Percentiles rank a stretch among this genome's conserved stretches.
These are phyloP conservation scores for Ogataea dorogensis DNA, from an alignment of 805 yeast species.

Conservation along the genomic window DNA sequence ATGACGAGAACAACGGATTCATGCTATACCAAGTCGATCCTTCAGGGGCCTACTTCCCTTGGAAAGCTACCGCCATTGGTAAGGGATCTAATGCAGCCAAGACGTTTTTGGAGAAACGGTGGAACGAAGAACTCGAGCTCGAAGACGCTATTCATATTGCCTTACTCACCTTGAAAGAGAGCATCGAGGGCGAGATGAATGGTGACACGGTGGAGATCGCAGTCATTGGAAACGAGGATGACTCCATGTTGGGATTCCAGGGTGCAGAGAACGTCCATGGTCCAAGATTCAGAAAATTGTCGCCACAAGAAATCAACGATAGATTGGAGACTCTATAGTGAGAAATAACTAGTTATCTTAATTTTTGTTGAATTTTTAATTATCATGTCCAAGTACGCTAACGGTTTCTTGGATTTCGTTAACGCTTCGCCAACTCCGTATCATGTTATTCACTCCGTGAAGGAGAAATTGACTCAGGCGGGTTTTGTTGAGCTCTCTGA, in stretches of 20 bases:
- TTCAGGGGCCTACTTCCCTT: slow-evolving; percentile 94
- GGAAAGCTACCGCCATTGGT: slow-evolving; percentile 99
- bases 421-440: slow-evolving; percentile 91
- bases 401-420: slow-evolving; percentile 72
- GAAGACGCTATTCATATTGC: slow-evolving; percentile 99
- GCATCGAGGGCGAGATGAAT: slow-evolving; percentile 96
- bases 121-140: slow-evolving; percentile 95
- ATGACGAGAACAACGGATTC: slow-evolving; percentile 68
- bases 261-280: slow-evolving; percentile 80
- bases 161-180: slow-evolving; percentile 86
- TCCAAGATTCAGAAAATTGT: slow-evolving; percentile 82
- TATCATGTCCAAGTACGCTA: slow-evolving; percentile 36
- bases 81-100: slow-evolving; percentile 95
- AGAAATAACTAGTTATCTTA: background rate
- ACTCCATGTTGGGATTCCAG: slow-evolving; percentile 75
- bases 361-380: slow-evolving; percentile 1
- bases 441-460: slow-evolving; percentile 77
- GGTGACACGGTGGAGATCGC: slow-evolving; percentile 95
- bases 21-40: slow-evolving; percentile 97
- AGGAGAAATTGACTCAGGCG: slow-evolving; percentile 48
- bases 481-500: slow-evolving; percentile 78
- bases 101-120: slow-evolving; percentile 94
- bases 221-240: slow-evolving; percentile 79
- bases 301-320: slow-evolving; percentile 92
- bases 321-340: slow-evolving; percentile 82